Percentiles rank a stretch among this genome's conserved stretches.
Evolutionary conservation across 164 flowering plant species (phyloP).

Genomic region (Piper longum): DNA sequence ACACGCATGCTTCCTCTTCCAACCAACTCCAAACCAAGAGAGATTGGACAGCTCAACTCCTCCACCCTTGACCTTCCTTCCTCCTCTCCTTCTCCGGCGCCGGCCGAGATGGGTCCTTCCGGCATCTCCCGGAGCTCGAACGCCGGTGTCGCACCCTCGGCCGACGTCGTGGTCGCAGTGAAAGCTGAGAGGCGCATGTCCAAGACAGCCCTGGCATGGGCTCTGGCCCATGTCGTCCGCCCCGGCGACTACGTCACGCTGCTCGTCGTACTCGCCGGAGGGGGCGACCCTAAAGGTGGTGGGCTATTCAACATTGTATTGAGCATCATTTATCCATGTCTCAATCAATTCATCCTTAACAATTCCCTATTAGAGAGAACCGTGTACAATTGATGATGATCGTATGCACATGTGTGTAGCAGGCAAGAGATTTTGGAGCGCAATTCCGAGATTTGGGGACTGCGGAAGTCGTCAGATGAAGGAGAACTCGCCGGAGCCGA

Average conservation of each 20-base stretch:
- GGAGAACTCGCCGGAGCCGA: constrained; percentile 39
- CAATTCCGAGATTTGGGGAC: constrained; percentile 34
- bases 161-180: constrained; percentile 50
- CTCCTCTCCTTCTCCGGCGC: not conserved
- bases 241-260: constrained; percentile 55
- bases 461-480: constrained; percentile 20
- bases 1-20: not conserved
- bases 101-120: not conserved
- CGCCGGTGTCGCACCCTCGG: not conserved
- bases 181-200: constrained; percentile 66
- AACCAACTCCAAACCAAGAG: too few relatives aligned
- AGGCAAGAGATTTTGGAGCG: constrained; percentile 45
- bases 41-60: not conserved
- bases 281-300: constrained; percentile 22
- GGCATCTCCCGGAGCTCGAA: not conserved
- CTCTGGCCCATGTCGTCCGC: constrained; percentile 65
- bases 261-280: constrained; percentile 43
- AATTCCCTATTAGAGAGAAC: not conserved
- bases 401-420: not conserved
- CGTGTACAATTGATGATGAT: too few relatives aligned
- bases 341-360: not conserved
- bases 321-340: not conserved
- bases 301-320: not conserved
- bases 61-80: not conserved
- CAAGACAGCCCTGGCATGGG: constrained; percentile 64